phyloP scores from a whole-genome alignment of 495 filamentous ascomycete genomes.

The Aspergillus egyptiacus region DNA sequence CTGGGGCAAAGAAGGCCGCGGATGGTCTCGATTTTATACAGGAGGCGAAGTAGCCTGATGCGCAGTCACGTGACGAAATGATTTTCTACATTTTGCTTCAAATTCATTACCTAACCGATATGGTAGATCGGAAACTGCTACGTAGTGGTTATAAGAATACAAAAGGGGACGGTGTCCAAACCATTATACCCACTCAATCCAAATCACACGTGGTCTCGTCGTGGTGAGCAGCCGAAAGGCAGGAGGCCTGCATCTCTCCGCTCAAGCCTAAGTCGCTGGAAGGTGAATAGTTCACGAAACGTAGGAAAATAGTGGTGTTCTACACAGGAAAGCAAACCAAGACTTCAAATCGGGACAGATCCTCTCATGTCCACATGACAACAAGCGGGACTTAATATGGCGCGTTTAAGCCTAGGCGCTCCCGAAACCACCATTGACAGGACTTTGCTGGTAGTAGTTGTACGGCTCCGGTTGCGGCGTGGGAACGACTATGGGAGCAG shows the following conservation, averaged over 20 bases:
- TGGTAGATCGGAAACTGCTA: conserved; percentile 9
- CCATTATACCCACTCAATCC: conserved; percentile 20
- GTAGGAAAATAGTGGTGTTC: conserved; percentile 24
- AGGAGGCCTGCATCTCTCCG: conserved; percentile 9
- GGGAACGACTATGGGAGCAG: conserved; percentile 19
- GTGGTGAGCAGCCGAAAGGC: conserved; percentile 7
- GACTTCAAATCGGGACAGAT: neutral
- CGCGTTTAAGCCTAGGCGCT: conserved; percentile 7
- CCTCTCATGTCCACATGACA: conserved; percentile 4
- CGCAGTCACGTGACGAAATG: conserved; percentile 5
- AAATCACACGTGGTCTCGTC: conserved; percentile 21
- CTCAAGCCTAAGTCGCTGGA: conserved; percentile 23
- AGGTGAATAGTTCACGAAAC: conserved; percentile 17
- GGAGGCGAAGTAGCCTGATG: neutral
- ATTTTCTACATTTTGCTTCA: conserved; percentile 8
- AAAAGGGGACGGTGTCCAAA: conserved; percentile 25
- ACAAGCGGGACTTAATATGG: neutral
- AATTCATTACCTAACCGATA: conserved; percentile 1
- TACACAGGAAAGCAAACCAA: conserved; percentile 24
- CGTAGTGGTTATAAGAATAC: conserved; percentile 23
- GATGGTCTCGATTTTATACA: conserved; percentile 5
- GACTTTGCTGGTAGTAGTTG: conserved; percentile 37
- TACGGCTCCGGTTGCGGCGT: conserved; percentile 26
- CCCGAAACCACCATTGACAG: conserved; percentile 29
- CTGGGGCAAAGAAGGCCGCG: conserved; percentile 1